Base-by-base conservation (phyloP, 1,139 yeast species). In the Torulaspora globosa region DNA sequence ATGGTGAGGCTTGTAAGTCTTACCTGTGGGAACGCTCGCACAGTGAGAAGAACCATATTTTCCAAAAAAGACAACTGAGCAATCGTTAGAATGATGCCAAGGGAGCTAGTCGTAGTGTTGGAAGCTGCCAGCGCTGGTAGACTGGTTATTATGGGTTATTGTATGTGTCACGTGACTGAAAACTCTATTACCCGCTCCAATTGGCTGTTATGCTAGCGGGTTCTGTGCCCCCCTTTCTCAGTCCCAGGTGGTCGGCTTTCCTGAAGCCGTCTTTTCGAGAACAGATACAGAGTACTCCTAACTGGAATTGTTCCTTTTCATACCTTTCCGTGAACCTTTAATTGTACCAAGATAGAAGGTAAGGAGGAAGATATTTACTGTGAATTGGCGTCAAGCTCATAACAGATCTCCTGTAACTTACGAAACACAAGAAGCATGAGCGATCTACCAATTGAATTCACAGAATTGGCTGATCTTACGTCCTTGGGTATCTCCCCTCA, bases 391-490 rank as follows among this genome's bases (percentile, higher is more conserved):
- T 31, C 34, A 31, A 31, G 9, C 26, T 16, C 31, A 23, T 27
- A 16, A 21, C 28, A 34, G 36, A 34, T 34, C 36, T 34, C 12
- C 28, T 34, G 16, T 33, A n/a, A 21, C 28, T 36, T 23, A 29
- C 30, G 14, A 16, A 26, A 34, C 19, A 24, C 29, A 24, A 18
- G 12, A 21, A 28, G n/a, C 18, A 70, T 70, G 73, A 68, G 76
- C 53, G 95, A 86, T 68, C 80, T 88, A 61, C 98, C 98, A 59
- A 92, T 92, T 73, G 96, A 90, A 73, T 89, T 92, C 72, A 90
- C 95, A 61, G 97, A 92, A 75, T 83, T 88, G 70, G 80, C 88
- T 60, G 94, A 84, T 75, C 82, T 90, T 69, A 79, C 95, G 51
- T 75, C 83, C 56, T 74, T 88, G 68, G 96, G 96, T 52, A 79